Percentiles rank a stretch among this genome's conserved stretches.
Evolutionary conservation across 1,284 basidiomycete species (phyloP).

Genomic region (Leccinum huronense): DNA sequence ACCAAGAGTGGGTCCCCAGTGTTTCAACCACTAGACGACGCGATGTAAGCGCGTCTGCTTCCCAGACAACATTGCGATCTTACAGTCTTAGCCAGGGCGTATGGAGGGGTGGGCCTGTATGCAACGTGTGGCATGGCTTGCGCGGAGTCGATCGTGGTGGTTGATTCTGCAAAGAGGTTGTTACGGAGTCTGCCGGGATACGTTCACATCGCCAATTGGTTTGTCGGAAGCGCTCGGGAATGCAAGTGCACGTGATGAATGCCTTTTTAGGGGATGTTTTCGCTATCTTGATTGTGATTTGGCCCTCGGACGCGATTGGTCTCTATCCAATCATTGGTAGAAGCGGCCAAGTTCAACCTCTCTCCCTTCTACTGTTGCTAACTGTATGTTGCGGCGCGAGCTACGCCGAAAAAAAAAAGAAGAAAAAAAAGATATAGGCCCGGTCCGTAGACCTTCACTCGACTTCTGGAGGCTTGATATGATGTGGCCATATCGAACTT

Average conservation of each 20-base stretch:
- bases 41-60: background rate
- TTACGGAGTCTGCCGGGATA: background rate
- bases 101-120: conserved; percentile 27
- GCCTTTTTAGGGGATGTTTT: background rate
- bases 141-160: conserved; percentile 1
- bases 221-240: conserved; percentile 22
- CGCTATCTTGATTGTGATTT: background rate
- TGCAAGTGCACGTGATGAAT: conserved; percentile 23
- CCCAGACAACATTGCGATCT: conserved; percentile 7
- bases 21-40: conserved; percentile 43
- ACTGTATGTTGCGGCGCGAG: background rate
- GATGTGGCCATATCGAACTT: too few species aligned
- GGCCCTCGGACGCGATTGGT: background rate
- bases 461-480: too few species aligned
- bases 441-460: too few species aligned
- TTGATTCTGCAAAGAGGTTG: background rate
- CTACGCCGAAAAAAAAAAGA: background rate
- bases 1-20: conserved; percentile 58
- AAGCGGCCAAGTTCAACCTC: too few species aligned
- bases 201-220: background rate
- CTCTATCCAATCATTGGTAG: too few species aligned
- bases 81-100: conserved; percentile 25
- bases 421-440: background rate
- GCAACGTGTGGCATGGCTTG: conserved; percentile 26
- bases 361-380: background rate